Evolutionary conservation across 129 eudicot genomes (phyloP), one percentile per base, ranked within the genome.

Genomic region (Gnaphalium uliginosum): DNA sequence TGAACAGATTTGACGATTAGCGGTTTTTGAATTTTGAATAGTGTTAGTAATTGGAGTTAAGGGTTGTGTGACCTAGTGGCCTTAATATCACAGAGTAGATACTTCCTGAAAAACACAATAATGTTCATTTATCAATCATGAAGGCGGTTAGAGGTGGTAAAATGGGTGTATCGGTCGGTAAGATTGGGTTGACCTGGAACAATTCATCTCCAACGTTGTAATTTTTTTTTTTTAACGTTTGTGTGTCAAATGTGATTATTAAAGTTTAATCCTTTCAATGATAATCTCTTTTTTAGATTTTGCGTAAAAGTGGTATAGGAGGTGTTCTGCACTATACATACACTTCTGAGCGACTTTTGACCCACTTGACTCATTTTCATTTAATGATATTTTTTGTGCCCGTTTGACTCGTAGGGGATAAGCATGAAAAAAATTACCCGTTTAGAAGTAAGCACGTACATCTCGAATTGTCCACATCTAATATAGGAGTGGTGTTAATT

Each of bases 171-270:
- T 39, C 48, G 13, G 14, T 5, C 13, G 48, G 48, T 39, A 39
- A 39, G 48, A 8, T 39, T 8, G 48, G 48, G 48, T 8, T 9
- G 14, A 39, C 48, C 2, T 39, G 48, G 48, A 39, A 10, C 48
- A 39, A 9, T 39, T 39, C 48, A 39, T 39, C 48, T 39, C 48
- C 13, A 39, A 8, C 48, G 1, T 39, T 39, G 48, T 39, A 1
- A 39, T 39, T 39, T 39, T 33, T 33, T 4, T 33, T 27, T 3
- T 35, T 35, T 9, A 39, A 1, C 1, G 5, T 37, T 39, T 39
- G 46, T 39, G 2, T 7, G 46, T 39, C 11, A 39, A 39, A 37
- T 83, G 25, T 82, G 96, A 79, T 91, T 90, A 70, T 7, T n/a
- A 14, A 15, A 51, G 58, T 53, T 53, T 18, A 15, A 15, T 53